Percentiles rank a stretch among this genome's conserved stretches.
phyloP scores from a whole-genome alignment of 805 yeast genomes.

The Barnettozyma populi region DNA sequence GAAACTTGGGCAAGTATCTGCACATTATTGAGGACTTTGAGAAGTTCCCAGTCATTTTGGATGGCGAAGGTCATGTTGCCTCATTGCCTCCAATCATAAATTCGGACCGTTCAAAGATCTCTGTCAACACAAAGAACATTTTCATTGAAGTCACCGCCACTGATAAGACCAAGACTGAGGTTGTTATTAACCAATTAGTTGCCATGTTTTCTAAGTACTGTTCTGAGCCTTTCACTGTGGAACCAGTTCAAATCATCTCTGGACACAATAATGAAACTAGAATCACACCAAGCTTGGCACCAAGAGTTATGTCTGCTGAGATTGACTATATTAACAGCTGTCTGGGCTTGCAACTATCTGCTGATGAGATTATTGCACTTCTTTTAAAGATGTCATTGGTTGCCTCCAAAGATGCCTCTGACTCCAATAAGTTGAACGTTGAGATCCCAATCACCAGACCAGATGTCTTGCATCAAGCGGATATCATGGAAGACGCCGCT shows the following conservation, averaged over 20 bases:
- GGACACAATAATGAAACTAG: constrained; percentile 75
- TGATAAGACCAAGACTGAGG: constrained; percentile 88
- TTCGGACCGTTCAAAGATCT: constrained; percentile 83
- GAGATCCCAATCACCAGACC: constrained; percentile 92
- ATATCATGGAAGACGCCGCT: constrained; percentile 97
- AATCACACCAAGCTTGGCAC: constrained; percentile 64
- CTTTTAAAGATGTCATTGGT: constrained; percentile 76
- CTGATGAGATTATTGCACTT: constrained; percentile 61
- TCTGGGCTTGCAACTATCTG: constrained; percentile 72
- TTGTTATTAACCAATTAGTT: constrained; percentile 86
- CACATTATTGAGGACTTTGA: constrained; percentile 86
- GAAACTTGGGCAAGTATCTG: constrained; percentile 81
- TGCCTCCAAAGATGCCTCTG: constrained; percentile 47
- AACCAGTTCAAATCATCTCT: constrained; percentile 82
- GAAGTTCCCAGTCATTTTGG: constrained; percentile 85
- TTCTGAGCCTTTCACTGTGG: constrained; percentile 74
- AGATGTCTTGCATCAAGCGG: constrained; percentile 94
- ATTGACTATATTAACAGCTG: constrained; percentile 85
- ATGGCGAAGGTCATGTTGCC: constrained; percentile 68
- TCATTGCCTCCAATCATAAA: constrained; percentile 97
- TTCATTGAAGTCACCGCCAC: constrained; percentile 94
- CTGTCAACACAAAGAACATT: constrained; percentile 78
- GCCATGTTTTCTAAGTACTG: constrained; percentile 95
- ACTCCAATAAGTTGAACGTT: constrained; percentile 36
- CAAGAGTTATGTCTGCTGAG: constrained; percentile 69